Percentiles rank a stretch among this genome's conserved stretches.
Conservation (phyloP, 2,329 filamentous ascomycete genomes). For the Penicillium occitanis region DNA sequence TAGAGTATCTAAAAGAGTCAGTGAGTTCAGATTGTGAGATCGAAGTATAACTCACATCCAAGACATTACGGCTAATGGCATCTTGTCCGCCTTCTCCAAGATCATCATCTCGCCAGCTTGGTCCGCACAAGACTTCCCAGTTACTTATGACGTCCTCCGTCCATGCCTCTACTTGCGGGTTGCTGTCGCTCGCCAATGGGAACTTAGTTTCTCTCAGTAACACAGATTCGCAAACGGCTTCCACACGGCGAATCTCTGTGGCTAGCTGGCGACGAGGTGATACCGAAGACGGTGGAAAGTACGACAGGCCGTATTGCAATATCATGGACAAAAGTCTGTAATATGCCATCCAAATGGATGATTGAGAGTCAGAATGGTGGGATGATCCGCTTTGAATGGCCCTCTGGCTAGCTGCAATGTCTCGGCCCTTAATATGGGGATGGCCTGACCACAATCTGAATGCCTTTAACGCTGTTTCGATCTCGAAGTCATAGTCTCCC, state of each 20-base stretch:
- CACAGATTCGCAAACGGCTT: constrained; percentile 74
- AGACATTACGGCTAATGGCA: constrained; percentile 69
- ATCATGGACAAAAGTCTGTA: constrained; percentile 77
- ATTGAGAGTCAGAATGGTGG: constrained; percentile 29
- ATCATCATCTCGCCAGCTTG: constrained; percentile 76
- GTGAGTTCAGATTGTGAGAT: constrained; percentile 9
- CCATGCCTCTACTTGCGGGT: constrained; percentile 78
- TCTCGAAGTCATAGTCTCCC: constrained; percentile 27
- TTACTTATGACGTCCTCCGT: constrained; percentile 77
- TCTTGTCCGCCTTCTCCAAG: constrained; percentile 78
- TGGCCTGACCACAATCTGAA: constrained; percentile 51
- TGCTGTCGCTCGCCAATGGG: constrained; percentile 76
- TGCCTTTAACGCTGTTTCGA: constrained; percentile 45
- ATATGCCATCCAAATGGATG: constrained; percentile 78
- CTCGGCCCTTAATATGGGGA: constrained; percentile 34
- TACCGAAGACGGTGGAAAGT: constrained; percentile 32
- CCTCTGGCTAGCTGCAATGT: constrained; percentile 26
- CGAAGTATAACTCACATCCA: constrained; percentile 56
- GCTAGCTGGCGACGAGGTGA: constrained; percentile 63
- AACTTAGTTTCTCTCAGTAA: constrained; percentile 78
- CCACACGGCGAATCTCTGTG: constrained; percentile 74
- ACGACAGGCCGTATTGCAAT: constrained; percentile 56
- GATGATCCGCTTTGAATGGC: constrained; percentile 25
- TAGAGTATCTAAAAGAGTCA: constrained; percentile 68
- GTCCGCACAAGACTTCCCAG: constrained; percentile 78